A percentile compares a stretch with the other conserved stretches of the same genome.
Conservation (phyloP, 129 eudicot genomes). For the Scalesia atractyloides region DNA sequence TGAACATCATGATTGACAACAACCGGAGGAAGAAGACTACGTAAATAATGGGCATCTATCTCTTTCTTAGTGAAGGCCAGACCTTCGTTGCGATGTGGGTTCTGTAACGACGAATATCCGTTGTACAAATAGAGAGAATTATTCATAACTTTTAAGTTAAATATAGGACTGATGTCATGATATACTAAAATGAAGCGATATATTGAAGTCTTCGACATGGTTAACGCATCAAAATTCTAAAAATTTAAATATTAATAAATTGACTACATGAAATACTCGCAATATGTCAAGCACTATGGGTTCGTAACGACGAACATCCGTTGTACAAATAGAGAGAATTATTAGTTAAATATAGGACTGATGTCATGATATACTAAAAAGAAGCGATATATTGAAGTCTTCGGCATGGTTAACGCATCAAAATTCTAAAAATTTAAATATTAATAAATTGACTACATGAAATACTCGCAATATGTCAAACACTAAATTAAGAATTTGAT, state of each 20-base stretch:
- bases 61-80: conserved; percentile 91
- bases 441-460: conserved; percentile 16
- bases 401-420: not conserved
- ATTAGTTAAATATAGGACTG: too few relatives aligned
- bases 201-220: not conserved
- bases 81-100: conserved; percentile 94
- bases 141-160: not conserved
- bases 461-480: conserved; percentile 25
- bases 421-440: conserved; percentile 17
- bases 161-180: conserved; percentile 6
- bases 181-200: not conserved
- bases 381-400: not conserved
- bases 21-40: conserved; percentile 96
- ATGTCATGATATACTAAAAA: not conserved
- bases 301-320: too few relatives aligned
- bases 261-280: conserved; percentile 21
- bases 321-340: too few relatives aligned
- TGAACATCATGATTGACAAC: conserved; percentile 78
- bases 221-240: conserved; percentile 13
- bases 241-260: conserved; percentile 3
- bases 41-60: conserved; percentile 88
- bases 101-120: conserved; percentile 85
- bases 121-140: conserved; percentile 36
- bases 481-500: conserved; percentile 1
- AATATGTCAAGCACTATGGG: conserved; percentile 21